Conservation (phyloP, 2,329 filamentous ascomycete species). For the Aspergillus nomiae region DNA sequence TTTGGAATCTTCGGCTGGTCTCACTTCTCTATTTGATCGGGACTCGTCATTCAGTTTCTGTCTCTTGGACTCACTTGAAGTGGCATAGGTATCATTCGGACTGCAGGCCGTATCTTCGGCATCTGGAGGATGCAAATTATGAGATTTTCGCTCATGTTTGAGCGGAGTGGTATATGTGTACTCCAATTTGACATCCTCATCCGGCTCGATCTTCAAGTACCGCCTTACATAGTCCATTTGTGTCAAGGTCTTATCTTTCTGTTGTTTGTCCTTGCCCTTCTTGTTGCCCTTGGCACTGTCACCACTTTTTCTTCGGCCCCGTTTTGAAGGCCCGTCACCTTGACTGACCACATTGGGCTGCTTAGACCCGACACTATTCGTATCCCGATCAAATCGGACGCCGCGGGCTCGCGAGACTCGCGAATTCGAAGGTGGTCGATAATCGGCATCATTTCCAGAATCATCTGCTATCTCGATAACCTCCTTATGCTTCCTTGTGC, state of each 20-base stretch:
- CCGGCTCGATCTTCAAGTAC: constrained; percentile 35
- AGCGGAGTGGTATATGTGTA: constrained; percentile 32
- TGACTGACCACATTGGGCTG: constrained; percentile 17
- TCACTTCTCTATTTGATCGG: constrained; percentile 8
- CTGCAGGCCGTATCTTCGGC: not conserved
- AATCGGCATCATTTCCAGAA: constrained; percentile 26
- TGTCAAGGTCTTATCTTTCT: constrained; percentile 41
- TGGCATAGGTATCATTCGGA: not conserved
- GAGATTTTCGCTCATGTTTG: constrained; percentile 6
- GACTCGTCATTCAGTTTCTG: constrained; percentile 20
- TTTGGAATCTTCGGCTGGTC: not conserved
- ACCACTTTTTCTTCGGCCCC: constrained; percentile 23
- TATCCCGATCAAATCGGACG: constrained; percentile 14
- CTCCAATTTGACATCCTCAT: constrained; percentile 37
- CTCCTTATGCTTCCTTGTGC: constrained; percentile 14
- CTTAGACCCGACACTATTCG: constrained; percentile 17
- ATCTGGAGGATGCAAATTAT: not conserved
- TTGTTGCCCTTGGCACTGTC: constrained; percentile 21
- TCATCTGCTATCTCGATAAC: constrained; percentile 29
- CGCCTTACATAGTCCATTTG: constrained; percentile 46
- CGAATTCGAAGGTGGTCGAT: constrained; percentile 15
- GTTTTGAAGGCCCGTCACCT: constrained; percentile 16
- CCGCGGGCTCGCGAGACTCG: constrained; percentile 13
- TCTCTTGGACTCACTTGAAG: constrained; percentile 22
- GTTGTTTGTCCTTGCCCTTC: constrained; percentile 25